Percentiles rank a stretch among this genome's conserved stretches.
Evolutionary conservation across 768 basidiomycete species (phyloP).

Genomic region (Lentinula boryana): DNA sequence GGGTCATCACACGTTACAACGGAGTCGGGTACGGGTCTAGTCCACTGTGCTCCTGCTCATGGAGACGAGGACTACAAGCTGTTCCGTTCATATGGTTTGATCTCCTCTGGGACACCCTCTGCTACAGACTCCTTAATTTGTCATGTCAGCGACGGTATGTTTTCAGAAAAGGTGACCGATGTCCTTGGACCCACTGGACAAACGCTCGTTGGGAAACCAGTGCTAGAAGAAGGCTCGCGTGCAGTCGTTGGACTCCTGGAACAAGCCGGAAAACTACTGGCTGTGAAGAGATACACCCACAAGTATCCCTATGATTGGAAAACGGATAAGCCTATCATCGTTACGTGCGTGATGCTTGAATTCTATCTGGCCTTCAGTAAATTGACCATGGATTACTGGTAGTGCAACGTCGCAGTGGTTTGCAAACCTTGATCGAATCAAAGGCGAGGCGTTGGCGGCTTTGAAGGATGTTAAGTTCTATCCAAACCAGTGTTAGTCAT

Average conservation of each 20-base stretch:
- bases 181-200: slow-evolving; percentile 46
- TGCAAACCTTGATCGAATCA: slow-evolving; percentile 83
- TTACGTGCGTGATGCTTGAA: slow-evolving; percentile 49
- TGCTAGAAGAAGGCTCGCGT: slow-evolving; percentile 67
- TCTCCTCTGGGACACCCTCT: slow-evolving; percentile 21
- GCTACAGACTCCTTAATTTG: slow-evolving; percentile 50
- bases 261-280: slow-evolving; percentile 50
- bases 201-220: slow-evolving; percentile 59
- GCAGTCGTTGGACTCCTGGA: slow-evolving; percentile 61
- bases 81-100: slow-evolving; percentile 52
- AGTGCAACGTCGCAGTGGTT: slow-evolving; percentile 98
- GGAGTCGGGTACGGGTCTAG: slow-evolving; percentile 89
- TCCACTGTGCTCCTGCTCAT: slow-evolving; percentile 94
- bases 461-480: slow-evolving; percentile 69
- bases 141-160: slow-evolving; percentile 81
- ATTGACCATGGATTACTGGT: not conserved
- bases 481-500: slow-evolving; percentile 59
- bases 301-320: slow-evolving; percentile 97
- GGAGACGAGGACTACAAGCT: slow-evolving; percentile 87
- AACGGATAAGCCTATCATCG: slow-evolving; percentile 87
- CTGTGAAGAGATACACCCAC: slow-evolving; percentile 70
- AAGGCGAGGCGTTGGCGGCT: slow-evolving; percentile 64
- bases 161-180: slow-evolving; percentile 50
- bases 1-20: slow-evolving; percentile 74
- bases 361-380: not conserved